Conservation (phyloP, 2,329 filamentous ascomycete genomes). For the Fusarium liriodendri region DNA sequence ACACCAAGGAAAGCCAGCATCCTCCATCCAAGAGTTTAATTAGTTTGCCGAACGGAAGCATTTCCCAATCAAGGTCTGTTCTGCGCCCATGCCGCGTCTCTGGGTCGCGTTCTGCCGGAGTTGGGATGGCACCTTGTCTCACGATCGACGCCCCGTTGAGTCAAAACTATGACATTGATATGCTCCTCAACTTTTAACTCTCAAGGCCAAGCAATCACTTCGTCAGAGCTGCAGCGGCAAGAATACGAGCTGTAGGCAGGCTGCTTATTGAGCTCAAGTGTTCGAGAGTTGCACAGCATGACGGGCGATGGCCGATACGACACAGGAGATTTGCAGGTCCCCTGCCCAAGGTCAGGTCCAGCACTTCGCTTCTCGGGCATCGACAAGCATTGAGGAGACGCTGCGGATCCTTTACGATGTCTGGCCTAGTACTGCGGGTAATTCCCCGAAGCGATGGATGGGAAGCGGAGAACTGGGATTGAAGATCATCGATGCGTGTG, state of each 20-base stretch:
- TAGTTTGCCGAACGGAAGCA: constrained; percentile 21
- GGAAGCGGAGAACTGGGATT: constrained; percentile 11
- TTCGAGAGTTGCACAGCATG: constrained; percentile 28
- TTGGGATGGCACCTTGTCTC: constrained; percentile 30
- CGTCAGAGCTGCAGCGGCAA: not conserved
- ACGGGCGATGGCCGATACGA: constrained; percentile 35
- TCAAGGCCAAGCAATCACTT: not conserved
- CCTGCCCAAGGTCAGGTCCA: constrained; percentile 9
- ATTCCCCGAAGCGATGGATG: constrained; percentile 10
- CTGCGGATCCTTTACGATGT: constrained; percentile 28
- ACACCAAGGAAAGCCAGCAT: constrained; percentile 14
- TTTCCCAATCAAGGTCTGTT: constrained; percentile 20
- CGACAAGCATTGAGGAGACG: constrained; percentile 2
- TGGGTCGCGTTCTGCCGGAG: constrained; percentile 18
- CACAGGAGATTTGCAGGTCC: constrained; percentile 2
- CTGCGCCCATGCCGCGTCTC: constrained; percentile 12
- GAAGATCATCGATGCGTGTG: constrained; percentile 27
- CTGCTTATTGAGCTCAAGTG: constrained; percentile 9
- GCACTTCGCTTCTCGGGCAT: not conserved
- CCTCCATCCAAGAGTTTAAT: constrained; percentile 11
- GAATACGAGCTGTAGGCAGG: constrained; percentile 28
- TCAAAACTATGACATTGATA: not conserved
- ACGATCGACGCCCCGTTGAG: constrained; percentile 6
- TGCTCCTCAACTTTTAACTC: not conserved
- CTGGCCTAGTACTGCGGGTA: constrained; percentile 10